These are phyloP conservation scores for Saccharum spontaneum DNA, from an alignment of 176 grass and related monocot genomes.

Conservation along the genomic window DNA sequence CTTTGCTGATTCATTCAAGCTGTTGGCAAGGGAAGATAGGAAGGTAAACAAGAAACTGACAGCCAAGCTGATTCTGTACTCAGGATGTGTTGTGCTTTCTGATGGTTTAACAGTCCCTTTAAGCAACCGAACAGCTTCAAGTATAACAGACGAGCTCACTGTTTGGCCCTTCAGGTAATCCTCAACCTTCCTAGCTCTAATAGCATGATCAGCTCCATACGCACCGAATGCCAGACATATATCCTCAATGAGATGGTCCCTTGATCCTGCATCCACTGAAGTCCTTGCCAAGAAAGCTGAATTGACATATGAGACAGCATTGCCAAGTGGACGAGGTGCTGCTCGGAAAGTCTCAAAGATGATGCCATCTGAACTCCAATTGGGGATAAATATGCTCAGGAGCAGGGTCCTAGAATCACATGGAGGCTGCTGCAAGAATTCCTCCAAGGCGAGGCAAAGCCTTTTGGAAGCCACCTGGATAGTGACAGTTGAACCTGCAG, in stretches of 20 bases:
- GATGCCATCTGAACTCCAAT: slow-evolving; percentile 46
- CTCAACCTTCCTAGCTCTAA: slow-evolving; percentile 72
- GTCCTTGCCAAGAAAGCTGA: slow-evolving; percentile 73
- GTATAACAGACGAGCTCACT: slow-evolving; percentile 43
- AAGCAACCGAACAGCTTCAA: slow-evolving; percentile 66
- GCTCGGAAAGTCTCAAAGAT: slow-evolving; percentile 79
- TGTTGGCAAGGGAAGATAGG: slow-evolving; percentile 57
- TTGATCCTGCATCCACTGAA: slow-evolving; percentile 12
- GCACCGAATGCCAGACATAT: slow-evolving; percentile 71
- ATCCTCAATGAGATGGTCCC: slow-evolving; percentile 47
- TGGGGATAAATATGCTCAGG: slow-evolving; percentile 65
- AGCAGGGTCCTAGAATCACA: slow-evolving; percentile 59
- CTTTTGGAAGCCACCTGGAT: slow-evolving; percentile 53
- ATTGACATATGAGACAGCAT: slow-evolving; percentile 84
- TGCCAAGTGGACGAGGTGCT: slow-evolving; percentile 72
- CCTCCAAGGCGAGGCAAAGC: slow-evolving; percentile 49
- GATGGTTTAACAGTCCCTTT: slow-evolving; percentile 49
- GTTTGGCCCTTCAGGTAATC: slow-evolving; percentile 66
- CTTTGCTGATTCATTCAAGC: slow-evolving; percentile 17
- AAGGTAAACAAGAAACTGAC: slow-evolving; percentile 77
- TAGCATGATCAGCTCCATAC: slow-evolving; percentile 60
- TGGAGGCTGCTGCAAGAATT: slow-evolving; percentile 77
- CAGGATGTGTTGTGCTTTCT: slow-evolving; percentile 60
- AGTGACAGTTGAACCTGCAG: slow-evolving; percentile 46
- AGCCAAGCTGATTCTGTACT: slow-evolving; percentile 70